Base-by-base conservation (phyloP, 352 stramenopile genomes). In the Phytophthora hibernalis region DNA sequence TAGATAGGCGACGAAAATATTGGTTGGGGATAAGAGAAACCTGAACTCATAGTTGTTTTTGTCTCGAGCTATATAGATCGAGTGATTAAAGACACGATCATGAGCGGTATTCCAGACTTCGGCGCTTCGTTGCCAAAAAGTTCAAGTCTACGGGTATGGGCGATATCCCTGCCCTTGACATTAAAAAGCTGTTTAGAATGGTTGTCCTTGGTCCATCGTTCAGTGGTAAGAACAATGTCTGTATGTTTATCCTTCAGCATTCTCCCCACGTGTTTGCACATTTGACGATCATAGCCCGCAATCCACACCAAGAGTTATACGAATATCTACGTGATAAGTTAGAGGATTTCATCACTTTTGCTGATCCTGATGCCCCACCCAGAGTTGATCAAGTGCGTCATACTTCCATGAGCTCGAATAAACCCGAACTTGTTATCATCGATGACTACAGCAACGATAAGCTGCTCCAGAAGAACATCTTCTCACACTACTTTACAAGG, bases 241-340 rank as follows among this genome's bases (percentile, higher is more conserved):
- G 37, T 12, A 0, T 44, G 1, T 44, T 44, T 11, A 44, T 44
- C 1, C 37, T 44, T 11, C 21, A 44, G 16, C 37, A 45, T 55
- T 43, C 48, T 51, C 44, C 56, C 60, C 26, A 40, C 40, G 49
- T 45, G 28, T 56, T 56, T 31, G 49, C 49, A 30, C 49, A 56
- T 56, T 16, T 56, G 42, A 56, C 56, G 18, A 68, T 53, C 30
- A 68, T 68, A 9, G 60, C 60, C 15, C 60, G 60, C 7, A 73
- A 68, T 59, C 65, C 52, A 13, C 38, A 68, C 8, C 65, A 72
- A 31, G 44, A 61, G 11, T 31, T 72, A 12, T 74, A 69, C 18
- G 51, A 69, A 2, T 69, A 65, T 26, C 50, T 74, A 5, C 50
- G 51, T 15, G 65, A 74, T 3, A 74, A 74, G 43, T 18, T 69